These are phyloP conservation scores for Cordyceps fumosorosea DNA, from an alignment of 2,329 filamentous ascomycete species.

Conservation along the genomic window DNA sequence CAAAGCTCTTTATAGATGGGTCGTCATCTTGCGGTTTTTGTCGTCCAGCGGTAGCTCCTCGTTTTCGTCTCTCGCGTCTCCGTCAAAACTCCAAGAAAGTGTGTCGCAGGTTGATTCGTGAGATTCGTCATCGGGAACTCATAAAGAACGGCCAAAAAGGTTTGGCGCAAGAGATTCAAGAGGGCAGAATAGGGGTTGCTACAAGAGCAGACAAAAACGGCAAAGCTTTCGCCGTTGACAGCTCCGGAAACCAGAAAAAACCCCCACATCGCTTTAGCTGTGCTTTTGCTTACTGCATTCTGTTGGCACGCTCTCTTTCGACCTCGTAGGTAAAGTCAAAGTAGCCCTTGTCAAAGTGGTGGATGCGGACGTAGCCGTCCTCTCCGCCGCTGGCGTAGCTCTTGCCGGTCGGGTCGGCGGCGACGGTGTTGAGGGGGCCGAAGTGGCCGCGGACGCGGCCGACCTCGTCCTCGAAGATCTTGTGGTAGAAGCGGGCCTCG, in stretches of 20 bases:
- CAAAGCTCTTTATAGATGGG: background rate
- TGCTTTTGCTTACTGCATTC: constrained; percentile 25
- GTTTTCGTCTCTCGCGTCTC: background rate
- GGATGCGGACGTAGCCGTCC: constrained; percentile 96
- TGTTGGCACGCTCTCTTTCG: constrained; percentile 69
- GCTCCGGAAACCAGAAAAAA: background rate
- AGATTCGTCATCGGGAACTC: background rate
- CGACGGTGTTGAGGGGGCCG: constrained; percentile 93
- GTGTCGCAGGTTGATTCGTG: background rate
- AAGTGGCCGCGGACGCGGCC: constrained; percentile 96
- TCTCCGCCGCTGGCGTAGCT: constrained; percentile 94
- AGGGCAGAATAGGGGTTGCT: background rate
- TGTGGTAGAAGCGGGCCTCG: constrained; percentile 99
- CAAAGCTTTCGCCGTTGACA: background rate
- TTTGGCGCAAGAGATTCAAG: background rate
- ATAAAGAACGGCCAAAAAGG: background rate
- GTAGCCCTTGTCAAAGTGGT: constrained; percentile 98
- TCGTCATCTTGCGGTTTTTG: background rate
- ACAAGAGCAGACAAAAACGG: background rate
- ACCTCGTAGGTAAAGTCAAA: constrained; percentile 99
- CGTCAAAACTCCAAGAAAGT: background rate
- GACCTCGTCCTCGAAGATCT: constrained; percentile 98
- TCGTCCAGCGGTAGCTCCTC: background rate
- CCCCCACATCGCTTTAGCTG: background rate
- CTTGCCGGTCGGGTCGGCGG: constrained; percentile 83